Evolutionary conservation across 768 basidiomycete genomes (phyloP).

Genomic region (Mycena maculata): DNA sequence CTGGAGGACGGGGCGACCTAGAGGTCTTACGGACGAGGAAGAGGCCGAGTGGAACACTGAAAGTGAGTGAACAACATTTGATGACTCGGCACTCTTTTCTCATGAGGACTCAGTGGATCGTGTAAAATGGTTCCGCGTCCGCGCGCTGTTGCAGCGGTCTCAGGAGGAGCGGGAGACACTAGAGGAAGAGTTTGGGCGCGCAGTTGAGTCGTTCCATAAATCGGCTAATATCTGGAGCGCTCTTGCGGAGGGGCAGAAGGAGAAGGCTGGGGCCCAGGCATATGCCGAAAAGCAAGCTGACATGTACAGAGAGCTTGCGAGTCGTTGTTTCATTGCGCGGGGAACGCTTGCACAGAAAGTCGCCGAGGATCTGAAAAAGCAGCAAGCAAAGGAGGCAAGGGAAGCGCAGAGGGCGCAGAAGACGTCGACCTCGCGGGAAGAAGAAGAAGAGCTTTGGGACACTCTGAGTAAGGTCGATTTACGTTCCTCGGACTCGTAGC

Average conservation of each 20-base stretch:
- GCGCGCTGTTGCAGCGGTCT: slow-evolving; percentile 37
- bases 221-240: not conserved
- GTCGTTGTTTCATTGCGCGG: not conserved
- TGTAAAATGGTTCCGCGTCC: slow-evolving; percentile 44
- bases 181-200: not conserved
- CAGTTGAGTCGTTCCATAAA: not conserved
- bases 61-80: slow-evolving; percentile 21
- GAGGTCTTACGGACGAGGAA: slow-evolving; percentile 31
- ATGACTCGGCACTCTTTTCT: no score
- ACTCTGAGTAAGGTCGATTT: no score
- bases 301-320: not conserved
- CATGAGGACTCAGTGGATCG: slow-evolving; percentile 32
- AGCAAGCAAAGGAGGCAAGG: not conserved
- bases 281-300: not conserved
- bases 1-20: slow-evolving; percentile 35
- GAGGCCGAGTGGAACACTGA: slow-evolving; percentile 36
- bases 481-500: no score
- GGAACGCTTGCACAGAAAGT: not conserved
- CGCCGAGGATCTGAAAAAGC: not conserved
- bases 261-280: not conserved
- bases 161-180: slow-evolving; percentile 34
- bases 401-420: no score
- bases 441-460: no score
- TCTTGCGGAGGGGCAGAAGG: not conserved
- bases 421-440: no score